Evolutionary conservation across 371 early-diverging fungal genomes (phyloP), one percentile per base, ranked within the genome.

Genomic region (Mucor plumbeus): DNA sequence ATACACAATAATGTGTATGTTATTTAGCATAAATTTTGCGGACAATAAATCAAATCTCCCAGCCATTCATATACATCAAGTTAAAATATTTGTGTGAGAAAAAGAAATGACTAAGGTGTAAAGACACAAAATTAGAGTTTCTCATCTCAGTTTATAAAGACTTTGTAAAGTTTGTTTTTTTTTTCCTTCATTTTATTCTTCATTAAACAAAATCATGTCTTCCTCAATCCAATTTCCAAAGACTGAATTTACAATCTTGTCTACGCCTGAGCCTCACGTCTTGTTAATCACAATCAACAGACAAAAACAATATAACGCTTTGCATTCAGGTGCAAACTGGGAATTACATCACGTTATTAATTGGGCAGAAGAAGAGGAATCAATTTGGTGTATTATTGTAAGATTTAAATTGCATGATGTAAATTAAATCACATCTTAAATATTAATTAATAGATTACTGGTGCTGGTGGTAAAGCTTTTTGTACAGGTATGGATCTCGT

Each of bases 401-500:
- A 69, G 74, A 61, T 9, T 7, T 34, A 7, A 5, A 21, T 17
- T 17, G 3, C 17, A 19, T 47, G 26, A 26, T 26, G 26, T 26
- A 26, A 8, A 5, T 1, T 0, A 21, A 17, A 19, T 3, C 48
- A 47, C 9, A n/a, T 19, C 9, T 21, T 47, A 8, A 47, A 4
- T n/a, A 17, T n/a, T 9, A 13, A 21, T 21, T 5, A 8, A 13
- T 56, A 84, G 85, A 65, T 85, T 47, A 85, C 85, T 19, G 85
- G 85, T 61, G 65, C 70, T 7, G 85, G 85, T 26, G 72, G 61
- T n/a, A 77, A 77, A 36, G 74, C 83, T 1, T 85, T 85, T 47
- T 82, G 83, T 64, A 67, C 82, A 0, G 85, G 85, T 4, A 76
- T 80, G 80, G 85, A 85, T 66, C 73, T 85, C 15, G 79, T 79